Evolutionary conservation across 129 eudicot genomes (phyloP).

Genomic region (Tagetes erecta): DNA sequence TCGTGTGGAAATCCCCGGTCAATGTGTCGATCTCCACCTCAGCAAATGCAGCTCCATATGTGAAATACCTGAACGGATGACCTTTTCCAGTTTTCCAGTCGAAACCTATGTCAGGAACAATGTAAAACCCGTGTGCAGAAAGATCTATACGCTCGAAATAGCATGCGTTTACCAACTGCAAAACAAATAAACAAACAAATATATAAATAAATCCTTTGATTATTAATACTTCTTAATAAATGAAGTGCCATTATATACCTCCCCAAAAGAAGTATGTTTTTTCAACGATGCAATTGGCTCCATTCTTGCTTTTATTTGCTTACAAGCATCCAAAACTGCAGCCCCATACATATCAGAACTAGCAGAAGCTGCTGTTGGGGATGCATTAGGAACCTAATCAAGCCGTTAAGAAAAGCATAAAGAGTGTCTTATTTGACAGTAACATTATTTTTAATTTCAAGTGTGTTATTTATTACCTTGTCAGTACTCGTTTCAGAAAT

Average conservation of each 20-base stretch:
- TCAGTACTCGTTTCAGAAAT: constrained; percentile 99
- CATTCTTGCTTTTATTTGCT: constrained; percentile 93
- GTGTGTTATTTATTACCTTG: constrained; percentile 51
- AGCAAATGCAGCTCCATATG: constrained; percentile 96
- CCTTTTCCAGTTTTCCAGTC: constrained; percentile 91
- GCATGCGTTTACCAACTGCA: constrained; percentile 75
- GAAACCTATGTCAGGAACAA: constrained; percentile 81
- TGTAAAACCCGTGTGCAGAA: constrained; percentile 93
- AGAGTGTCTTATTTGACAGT: neutral
- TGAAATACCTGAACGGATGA: constrained; percentile 74
- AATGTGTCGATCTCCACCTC: constrained; percentile 95
- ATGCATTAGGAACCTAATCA: constrained; percentile 88
- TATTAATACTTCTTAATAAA: neutral
- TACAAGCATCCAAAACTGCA: constrained; percentile 96
- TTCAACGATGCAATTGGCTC: constrained; percentile 60
- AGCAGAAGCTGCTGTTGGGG: constrained; percentile 99
- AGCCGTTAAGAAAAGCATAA: constrained; percentile 9
- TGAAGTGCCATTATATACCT: constrained; percentile 51
- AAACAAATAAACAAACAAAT: neutral
- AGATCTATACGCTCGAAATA: constrained; percentile 89
- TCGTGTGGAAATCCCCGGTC: constrained; percentile 93
- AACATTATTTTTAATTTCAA: neutral
- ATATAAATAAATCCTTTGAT: neutral
- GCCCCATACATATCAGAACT: constrained; percentile 98
- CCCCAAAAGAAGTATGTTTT: constrained; percentile 58